These are phyloP conservation scores for Phytophthora hibernalis DNA, from an alignment of 352 stramenopile species.

Conservation along the genomic window DNA sequence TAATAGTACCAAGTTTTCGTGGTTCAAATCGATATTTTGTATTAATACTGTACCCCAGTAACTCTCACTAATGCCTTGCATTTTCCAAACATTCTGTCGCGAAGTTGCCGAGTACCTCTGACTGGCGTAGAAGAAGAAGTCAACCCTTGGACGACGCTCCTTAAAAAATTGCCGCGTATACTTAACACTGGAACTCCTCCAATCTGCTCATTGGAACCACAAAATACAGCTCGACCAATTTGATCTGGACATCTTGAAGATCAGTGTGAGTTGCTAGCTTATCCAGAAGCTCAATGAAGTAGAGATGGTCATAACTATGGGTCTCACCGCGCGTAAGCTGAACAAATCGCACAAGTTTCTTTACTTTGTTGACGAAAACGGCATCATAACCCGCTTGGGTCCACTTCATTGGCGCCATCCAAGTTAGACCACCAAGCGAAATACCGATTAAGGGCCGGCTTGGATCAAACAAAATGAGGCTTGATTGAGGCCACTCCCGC, in stretches of 20 bases:
- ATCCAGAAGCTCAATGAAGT: slow-evolving; percentile 3
- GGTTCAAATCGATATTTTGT: neutral
- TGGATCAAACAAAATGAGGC: slow-evolving; percentile 1
- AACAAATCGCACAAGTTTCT: slow-evolving; percentile 13
- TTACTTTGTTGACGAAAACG: slow-evolving; percentile 15
- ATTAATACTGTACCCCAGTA: neutral
- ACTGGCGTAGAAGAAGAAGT: neutral
- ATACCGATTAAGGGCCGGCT: neutral
- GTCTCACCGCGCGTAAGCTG: slow-evolving; percentile 1
- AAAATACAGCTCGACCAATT: slow-evolving; percentile 16
- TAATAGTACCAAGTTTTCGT: too few relatives aligned
- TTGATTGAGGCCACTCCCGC: neutral
- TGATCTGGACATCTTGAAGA: neutral
- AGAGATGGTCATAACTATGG: neutral
- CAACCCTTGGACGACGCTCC: slow-evolving; percentile 4
- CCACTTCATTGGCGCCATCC: slow-evolving; percentile 9
- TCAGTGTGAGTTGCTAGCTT: neutral
- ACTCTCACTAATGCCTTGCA: neutral
- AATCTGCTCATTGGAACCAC: slow-evolving; percentile 6
- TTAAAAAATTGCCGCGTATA: neutral
- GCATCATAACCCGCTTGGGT: slow-evolving; percentile 4
- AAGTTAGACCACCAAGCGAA: neutral
- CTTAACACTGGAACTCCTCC: neutral
- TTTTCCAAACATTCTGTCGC: neutral
- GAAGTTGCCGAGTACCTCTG: neutral